A percentile compares a stretch with the other conserved stretches of the same genome.
These are phyloP conservation scores for Ustilago sp. DNA, from an alignment of 1,284 basidiomycete genomes.

Conservation along the genomic window DNA sequence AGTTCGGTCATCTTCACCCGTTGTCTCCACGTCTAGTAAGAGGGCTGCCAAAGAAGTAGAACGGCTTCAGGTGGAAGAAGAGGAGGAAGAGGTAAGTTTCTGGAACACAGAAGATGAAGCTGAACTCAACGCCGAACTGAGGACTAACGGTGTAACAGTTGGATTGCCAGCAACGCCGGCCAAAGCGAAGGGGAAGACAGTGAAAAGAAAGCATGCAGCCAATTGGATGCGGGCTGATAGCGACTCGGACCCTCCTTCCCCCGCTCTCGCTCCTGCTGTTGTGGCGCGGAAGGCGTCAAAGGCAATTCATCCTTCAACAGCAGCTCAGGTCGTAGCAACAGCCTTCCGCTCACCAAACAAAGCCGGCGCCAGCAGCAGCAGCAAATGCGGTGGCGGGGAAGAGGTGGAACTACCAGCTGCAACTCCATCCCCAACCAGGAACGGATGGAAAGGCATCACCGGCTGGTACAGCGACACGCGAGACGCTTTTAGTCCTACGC, in stretches of 20 bases:
- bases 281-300: background rate
- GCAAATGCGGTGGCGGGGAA: background rate
- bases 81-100: background rate
- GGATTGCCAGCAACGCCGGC: background rate
- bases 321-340: background rate
- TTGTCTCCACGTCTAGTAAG: background rate
- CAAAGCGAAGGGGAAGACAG: background rate
- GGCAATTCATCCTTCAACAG: background rate
- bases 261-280: background rate
- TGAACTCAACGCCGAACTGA: background rate
- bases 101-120: constrained; percentile 1
- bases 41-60: background rate
- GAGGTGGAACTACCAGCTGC: background rate
- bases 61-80: background rate
- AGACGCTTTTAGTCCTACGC: constrained; percentile 23
- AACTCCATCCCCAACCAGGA: constrained; percentile 18
- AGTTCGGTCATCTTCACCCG: constrained; percentile 3
- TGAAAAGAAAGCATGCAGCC: background rate
- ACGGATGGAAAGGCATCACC: constrained; percentile 27
- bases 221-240: background rate
- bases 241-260: background rate
- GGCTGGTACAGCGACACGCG: constrained; percentile 27
- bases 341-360: background rate
- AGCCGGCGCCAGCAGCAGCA: background rate
- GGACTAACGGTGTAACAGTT: background rate